phyloP scores from a whole-genome alignment of 2,329 filamentous ascomycete genomes.

The Ambrosiella cleistominuta region DNA sequence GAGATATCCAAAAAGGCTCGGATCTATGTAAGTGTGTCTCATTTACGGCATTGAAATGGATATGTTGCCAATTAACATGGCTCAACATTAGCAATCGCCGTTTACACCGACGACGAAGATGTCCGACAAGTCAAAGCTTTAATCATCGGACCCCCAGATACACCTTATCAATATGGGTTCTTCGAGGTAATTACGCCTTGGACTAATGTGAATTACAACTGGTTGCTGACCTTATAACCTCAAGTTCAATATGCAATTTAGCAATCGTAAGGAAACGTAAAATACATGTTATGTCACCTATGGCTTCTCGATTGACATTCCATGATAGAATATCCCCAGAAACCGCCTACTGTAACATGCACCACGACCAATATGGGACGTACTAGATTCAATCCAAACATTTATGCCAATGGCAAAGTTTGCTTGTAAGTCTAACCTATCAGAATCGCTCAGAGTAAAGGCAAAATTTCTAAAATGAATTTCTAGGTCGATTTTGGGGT shows the following conservation, averaged over 20 bases:
- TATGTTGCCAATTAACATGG: not conserved
- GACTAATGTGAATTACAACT: not conserved
- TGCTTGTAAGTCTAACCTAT: slow-evolving; percentile 50
- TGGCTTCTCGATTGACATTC: slow-evolving; percentile 6
- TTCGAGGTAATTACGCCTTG: slow-evolving; percentile 52
- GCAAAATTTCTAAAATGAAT: not conserved
- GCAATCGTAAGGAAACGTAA: slow-evolving; percentile 38
- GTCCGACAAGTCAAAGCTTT: slow-evolving; percentile 75
- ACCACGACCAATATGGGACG: slow-evolving; percentile 78
- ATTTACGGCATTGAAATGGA: not conserved
- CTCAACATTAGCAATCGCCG: slow-evolving; percentile 51
- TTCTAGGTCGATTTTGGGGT: slow-evolving; percentile 72
- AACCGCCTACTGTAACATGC: slow-evolving; percentile 43
- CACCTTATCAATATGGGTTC: slow-evolving; percentile 93
- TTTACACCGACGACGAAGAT: slow-evolving; percentile 73
- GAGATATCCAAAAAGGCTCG: slow-evolving; percentile 63
- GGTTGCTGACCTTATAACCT: not conserved
- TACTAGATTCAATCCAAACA: slow-evolving; percentile 91
- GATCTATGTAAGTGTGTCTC: slow-evolving; percentile 55
- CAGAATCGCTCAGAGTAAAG: not conserved
- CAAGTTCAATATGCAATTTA: slow-evolving; percentile 64
- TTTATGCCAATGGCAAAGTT: slow-evolving; percentile 80
- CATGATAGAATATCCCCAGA: slow-evolving; percentile 61
- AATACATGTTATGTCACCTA: not conserved
- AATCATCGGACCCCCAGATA: slow-evolving; percentile 83